Conservation (phyloP, 2,329 filamentous ascomycete species). For the Paecilomyces variotii region DNA sequence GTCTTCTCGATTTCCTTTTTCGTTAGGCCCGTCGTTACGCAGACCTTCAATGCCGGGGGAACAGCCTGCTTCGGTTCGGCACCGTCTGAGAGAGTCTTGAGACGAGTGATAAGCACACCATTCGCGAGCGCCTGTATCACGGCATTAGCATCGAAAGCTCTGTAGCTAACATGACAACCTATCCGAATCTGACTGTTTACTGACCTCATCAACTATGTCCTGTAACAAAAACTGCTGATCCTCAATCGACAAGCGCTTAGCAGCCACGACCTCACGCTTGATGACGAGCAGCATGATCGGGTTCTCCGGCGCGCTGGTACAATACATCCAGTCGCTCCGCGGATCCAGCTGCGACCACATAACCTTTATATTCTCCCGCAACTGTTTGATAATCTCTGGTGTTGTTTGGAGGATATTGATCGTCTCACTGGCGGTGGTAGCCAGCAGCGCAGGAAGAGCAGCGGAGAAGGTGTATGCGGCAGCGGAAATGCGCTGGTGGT, state of each 20-base stretch:
- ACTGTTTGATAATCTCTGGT: conserved; percentile 68
- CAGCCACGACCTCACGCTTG: conserved; percentile 71
- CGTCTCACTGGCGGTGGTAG: conserved; percentile 92
- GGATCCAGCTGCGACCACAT: conserved; percentile 86
- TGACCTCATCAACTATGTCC: conserved; percentile 93
- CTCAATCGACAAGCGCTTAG: conserved; percentile 57
- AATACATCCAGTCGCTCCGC: conserved; percentile 84
- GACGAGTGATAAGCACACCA: conserved; percentile 76
- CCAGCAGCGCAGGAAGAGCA: conserved; percentile 83
- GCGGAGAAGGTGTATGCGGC: conserved; percentile 94
- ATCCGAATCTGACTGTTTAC: conserved; percentile 16
- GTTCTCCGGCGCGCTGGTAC: conserved; percentile 74
- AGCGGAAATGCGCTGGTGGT: conserved; percentile 90
- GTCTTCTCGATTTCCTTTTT: conserved; percentile 97
- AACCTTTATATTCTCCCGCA: conserved; percentile 77
- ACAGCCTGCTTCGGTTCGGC: conserved; percentile 59
- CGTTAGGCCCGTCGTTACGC: conserved; percentile 75
- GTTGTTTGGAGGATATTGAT: conserved; percentile 77
- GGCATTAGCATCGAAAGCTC: conserved; percentile 5
- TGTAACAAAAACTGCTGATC: conserved; percentile 82
- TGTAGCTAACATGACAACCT: not conserved
- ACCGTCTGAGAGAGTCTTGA: conserved; percentile 68
- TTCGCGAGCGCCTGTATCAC: conserved; percentile 64
- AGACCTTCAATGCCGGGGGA: conserved; percentile 82
- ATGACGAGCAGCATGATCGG: conserved; percentile 77